These are phyloP conservation scores for Arthrobotrys iridis DNA, from an alignment of 2,329 filamentous ascomycete species.

Conservation along the genomic window DNA sequence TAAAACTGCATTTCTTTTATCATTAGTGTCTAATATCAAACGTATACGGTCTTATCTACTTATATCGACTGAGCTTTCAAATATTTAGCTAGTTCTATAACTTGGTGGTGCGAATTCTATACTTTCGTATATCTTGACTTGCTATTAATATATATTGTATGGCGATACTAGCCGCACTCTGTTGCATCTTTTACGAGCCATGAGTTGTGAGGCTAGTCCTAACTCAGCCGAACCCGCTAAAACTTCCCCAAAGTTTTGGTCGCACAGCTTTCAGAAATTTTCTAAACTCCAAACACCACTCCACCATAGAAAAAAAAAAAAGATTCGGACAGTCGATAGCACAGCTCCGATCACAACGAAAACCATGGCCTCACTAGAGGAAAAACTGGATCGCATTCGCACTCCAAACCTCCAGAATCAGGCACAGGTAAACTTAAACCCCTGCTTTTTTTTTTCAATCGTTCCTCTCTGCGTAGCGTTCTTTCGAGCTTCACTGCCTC, in stretches of 20 bases:
- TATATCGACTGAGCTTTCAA: too few species aligned
- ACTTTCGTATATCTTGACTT: too few species aligned
- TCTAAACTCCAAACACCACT: slow-evolving; percentile 7
- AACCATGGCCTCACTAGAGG: slow-evolving; percentile 73
- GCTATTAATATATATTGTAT: too few species aligned
- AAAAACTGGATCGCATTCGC: slow-evolving; percentile 97
- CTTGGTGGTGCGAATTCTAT: too few species aligned
- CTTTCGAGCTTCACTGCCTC: slow-evolving; percentile 38
- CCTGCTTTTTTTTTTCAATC: too few species aligned
- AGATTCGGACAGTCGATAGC: slow-evolving; percentile 9
- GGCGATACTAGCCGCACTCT: too few species aligned
- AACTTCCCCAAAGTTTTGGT: slow-evolving; percentile 19
- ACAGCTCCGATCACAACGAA: slow-evolving; percentile 37
- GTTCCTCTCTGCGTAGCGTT: slow-evolving; percentile 30
- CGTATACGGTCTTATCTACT: too few species aligned
- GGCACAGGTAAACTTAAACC: slow-evolving; percentile 87
- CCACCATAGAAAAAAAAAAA: not conserved
- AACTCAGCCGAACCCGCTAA: not conserved
- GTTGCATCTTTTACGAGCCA: slow-evolving; percentile 26
- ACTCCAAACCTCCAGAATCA: slow-evolving; percentile 96
- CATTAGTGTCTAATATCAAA: too few species aligned
- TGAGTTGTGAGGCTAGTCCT: slow-evolving; percentile 25
- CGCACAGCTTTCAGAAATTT: slow-evolving; percentile 32
- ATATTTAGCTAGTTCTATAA: too few species aligned
- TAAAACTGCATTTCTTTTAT: too few species aligned